phyloP scores from a whole-genome alignment of 2,329 filamentous ascomycete genomes.

The Talaromyces sp. region DNA sequence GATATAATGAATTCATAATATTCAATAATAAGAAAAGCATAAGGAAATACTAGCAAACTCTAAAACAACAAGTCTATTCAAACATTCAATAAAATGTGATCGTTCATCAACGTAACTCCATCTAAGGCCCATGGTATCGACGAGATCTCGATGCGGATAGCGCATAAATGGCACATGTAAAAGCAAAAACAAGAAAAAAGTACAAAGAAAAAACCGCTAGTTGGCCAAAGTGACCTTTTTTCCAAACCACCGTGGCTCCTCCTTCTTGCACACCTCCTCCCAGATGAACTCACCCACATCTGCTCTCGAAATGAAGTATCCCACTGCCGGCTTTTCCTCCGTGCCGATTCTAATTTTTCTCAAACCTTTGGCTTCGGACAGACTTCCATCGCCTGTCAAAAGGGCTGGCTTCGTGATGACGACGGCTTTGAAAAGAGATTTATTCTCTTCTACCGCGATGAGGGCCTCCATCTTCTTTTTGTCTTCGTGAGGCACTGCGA shows the following conservation, averaged over 20 bases:
- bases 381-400: conserved; percentile 21
- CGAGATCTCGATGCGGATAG: neutral
- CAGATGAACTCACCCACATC: conserved; percentile 34
- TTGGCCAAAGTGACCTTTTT: conserved; percentile 18
- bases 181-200: neutral
- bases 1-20: neutral
- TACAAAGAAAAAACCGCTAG: neutral
- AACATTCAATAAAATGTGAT: neutral
- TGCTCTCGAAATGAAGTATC: conserved; percentile 30
- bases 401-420: conserved; percentile 31
- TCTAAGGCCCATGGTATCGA: neutral
- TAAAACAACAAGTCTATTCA: neutral
- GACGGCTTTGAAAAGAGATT: conserved; percentile 16
- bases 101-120: neutral
- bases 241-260: conserved; percentile 16
- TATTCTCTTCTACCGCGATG: conserved; percentile 16
- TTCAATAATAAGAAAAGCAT: neutral
- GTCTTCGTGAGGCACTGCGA: conserved; percentile 31
- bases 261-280: conserved; percentile 19
- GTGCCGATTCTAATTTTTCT: conserved; percentile 23
- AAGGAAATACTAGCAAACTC: neutral
- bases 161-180: neutral
- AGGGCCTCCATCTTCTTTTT: conserved; percentile 30
- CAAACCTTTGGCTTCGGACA: conserved; percentile 21
- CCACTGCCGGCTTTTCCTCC: conserved; percentile 23